Percentiles rank a stretch among this genome's conserved stretches.
Evolutionary conservation across 345 rosid species (phyloP).

Genomic region (Barbarea vulgaris): DNA sequence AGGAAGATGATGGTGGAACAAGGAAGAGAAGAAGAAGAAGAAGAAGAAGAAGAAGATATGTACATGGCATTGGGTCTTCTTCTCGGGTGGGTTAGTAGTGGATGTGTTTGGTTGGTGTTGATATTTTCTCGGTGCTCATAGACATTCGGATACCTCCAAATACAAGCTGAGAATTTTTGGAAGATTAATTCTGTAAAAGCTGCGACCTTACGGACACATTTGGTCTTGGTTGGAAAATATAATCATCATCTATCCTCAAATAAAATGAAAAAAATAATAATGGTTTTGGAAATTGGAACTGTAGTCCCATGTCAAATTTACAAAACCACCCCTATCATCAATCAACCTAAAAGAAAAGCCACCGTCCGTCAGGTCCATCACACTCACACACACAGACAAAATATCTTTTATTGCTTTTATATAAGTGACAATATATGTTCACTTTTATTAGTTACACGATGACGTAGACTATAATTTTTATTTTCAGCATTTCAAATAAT

Average conservation of each 20-base stretch:
- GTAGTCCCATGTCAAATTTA: neutral
- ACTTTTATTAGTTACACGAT: neutral
- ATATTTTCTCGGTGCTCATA: conserved; percentile 15
- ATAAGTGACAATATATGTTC: neutral
- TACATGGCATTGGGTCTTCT: conserved; percentile 32
- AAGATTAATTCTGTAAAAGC: conserved; percentile 48
- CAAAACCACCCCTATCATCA: neutral
- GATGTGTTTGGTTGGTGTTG: conserved; percentile 23
- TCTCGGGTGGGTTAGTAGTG: neutral
- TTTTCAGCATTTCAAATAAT: no score
- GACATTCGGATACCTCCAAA: conserved; percentile 41
- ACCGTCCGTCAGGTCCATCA: neutral
- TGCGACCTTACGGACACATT: conserved; percentile 33
- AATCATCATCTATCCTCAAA: neutral
- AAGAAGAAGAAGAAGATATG: conserved; percentile 1
- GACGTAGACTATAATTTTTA: no score
- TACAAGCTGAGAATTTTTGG: conserved; percentile 13
- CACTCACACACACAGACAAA: neutral
- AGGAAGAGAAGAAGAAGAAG: conserved; percentile 28
- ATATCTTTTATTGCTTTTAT: neutral
- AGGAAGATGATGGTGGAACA: neutral
- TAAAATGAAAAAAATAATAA: no score
- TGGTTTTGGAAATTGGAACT: neutral
- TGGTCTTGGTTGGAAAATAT: neutral
- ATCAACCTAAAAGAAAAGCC: neutral